These are phyloP conservation scores for Nitzschia sp. DNA, from an alignment of 108 stramenopile species.

Conservation along the genomic window DNA sequence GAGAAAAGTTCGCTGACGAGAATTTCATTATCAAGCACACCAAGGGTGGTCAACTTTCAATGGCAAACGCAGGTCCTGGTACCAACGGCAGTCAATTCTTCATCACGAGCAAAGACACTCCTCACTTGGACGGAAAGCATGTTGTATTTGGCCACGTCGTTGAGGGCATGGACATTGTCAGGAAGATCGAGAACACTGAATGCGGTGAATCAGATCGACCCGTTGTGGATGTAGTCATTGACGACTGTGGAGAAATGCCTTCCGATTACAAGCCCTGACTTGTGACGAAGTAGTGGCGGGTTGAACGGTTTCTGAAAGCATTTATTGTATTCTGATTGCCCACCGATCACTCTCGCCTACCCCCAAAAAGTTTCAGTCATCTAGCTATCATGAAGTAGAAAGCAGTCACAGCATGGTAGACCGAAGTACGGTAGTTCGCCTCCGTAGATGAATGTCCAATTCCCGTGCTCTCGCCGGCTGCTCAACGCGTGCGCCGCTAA, in stretches of 20 bases:
- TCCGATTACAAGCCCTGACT: conserved; percentile 42
- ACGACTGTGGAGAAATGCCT: conserved; percentile 91
- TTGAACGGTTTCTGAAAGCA: background rate
- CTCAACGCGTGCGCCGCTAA: no score
- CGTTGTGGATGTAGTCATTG: conserved; percentile 81
- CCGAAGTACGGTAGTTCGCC: no score
- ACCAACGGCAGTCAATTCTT: conserved; percentile 97
- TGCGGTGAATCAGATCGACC: conserved; percentile 76
- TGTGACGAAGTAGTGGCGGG: background rate
- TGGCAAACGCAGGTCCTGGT: conserved; percentile 88
- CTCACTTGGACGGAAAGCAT: conserved; percentile 96
- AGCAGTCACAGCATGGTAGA: background rate
- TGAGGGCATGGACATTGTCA: conserved; percentile 95
- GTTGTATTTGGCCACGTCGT: conserved; percentile 99
- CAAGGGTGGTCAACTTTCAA: conserved; percentile 71
- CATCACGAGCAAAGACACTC: conserved; percentile 83
- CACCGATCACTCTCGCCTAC: background rate
- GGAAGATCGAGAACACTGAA: conserved; percentile 79
- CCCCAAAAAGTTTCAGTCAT: background rate
- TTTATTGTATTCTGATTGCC: background rate
- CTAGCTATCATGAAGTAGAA: background rate
- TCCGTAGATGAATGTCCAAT: no score
- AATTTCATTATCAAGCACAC: conserved; percentile 91
- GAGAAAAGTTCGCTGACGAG: conserved; percentile 89
- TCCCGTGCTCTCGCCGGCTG: no score